Evolutionary conservation across 2,329 filamentous ascomycete genomes (phyloP).

Genomic region (Aplosporella prunicola): DNA sequence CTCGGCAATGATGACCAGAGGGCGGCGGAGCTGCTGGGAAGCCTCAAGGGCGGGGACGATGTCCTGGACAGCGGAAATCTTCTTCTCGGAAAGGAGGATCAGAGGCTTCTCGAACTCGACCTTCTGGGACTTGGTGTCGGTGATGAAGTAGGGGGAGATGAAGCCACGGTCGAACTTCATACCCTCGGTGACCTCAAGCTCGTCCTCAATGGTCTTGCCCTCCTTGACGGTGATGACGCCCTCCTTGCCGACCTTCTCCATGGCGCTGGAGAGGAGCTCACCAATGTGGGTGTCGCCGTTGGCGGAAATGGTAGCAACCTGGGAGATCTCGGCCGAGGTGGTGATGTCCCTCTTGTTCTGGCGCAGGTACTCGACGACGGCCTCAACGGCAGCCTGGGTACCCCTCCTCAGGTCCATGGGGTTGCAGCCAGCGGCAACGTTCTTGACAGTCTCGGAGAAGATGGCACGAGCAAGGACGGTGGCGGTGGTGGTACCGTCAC

Average conservation of each 20-base stretch:
- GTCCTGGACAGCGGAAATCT: constrained; percentile 98
- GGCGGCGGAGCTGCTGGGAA: constrained; percentile 88
- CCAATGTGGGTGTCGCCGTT: constrained; percentile 96
- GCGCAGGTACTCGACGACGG: constrained; percentile 88
- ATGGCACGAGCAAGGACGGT: constrained; percentile 95
- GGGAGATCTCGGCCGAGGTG: constrained; percentile 90
- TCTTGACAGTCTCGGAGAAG: constrained; percentile 99
- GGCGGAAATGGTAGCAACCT: constrained; percentile 96
- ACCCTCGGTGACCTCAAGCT: constrained; percentile 97
- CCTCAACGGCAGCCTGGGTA: constrained; percentile 91
- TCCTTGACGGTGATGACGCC: constrained; percentile 99
- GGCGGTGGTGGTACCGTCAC: constrained; percentile 96
- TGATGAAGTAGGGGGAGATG: constrained; percentile 99
- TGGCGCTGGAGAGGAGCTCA: constrained; percentile 90
- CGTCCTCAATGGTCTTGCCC: constrained; percentile 95
- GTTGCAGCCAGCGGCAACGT: constrained; percentile 98
- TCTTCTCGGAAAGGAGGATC: constrained; percentile 98
- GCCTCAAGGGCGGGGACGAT: constrained; percentile 97
- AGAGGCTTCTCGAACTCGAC: constrained; percentile 99
- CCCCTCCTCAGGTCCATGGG: constrained; percentile 97
- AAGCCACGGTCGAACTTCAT: constrained; percentile 99
- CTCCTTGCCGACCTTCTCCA: constrained; percentile 99
- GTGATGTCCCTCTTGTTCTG: constrained; percentile 97
- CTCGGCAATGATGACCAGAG: constrained; percentile 96
- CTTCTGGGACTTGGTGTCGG: constrained; percentile 96